Percentiles rank a stretch among this genome's conserved stretches.
Conservation (phyloP, 441 rosid species). For the Erodium moschatum region DNA sequence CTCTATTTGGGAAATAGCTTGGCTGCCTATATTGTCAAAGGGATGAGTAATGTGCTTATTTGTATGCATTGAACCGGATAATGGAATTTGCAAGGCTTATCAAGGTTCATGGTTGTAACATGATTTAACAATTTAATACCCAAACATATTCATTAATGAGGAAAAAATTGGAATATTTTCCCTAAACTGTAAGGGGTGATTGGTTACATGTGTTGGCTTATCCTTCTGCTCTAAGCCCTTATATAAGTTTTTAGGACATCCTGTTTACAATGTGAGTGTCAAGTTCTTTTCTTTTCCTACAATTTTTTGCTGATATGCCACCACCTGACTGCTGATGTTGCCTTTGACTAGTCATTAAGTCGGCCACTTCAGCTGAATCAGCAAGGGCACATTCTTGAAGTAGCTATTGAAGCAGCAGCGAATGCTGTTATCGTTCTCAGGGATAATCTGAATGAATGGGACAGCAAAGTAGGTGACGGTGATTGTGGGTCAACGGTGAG, state of each 20-base stretch:
- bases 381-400: slow-evolving; percentile 64
- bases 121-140: not conserved
- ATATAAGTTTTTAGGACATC: not conserved
- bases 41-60: not conserved
- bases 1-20: not conserved
- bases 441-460: slow-evolving; percentile 88
- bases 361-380: slow-evolving; percentile 59
- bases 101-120: not conserved
- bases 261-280: not conserved
- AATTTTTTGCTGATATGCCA: not conserved
- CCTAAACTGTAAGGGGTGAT: not conserved
- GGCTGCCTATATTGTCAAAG: not conserved
- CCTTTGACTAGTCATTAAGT: slow-evolving; percentile 42
- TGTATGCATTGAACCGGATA: not conserved
- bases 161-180: not conserved
- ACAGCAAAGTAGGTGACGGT: slow-evolving; percentile 89
- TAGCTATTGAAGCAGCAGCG: slow-evolving; percentile 79
- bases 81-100: not conserved
- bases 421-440: slow-evolving; percentile 50
- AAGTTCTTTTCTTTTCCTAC: not conserved
- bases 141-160: slow-evolving; percentile 1
- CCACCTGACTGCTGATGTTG: slow-evolving; percentile 14
- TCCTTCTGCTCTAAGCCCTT: not conserved
- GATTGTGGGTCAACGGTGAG: slow-evolving; percentile 97
- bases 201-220: not conserved